Base-by-base conservation (phyloP, 768 basidiomycete species). In the Daedaleopsis nitida region DNA sequence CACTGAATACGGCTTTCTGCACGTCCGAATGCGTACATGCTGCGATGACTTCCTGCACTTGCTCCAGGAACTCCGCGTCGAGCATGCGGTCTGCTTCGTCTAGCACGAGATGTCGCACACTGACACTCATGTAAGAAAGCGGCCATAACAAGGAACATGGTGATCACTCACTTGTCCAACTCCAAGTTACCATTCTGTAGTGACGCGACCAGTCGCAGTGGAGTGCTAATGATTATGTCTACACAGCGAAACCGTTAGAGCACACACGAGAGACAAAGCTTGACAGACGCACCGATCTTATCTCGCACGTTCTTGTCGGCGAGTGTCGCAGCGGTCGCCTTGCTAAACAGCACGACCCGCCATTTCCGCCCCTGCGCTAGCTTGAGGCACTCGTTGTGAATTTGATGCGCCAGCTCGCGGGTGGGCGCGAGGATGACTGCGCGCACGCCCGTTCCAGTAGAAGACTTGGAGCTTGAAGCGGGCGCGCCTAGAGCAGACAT, bases 151-250 rank as follows among this genome's bases (percentile, higher is more conserved):
- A 35, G 12, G 23, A 66, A 16, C 17, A 17, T 23, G 45, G 17
- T 10, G 23, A 19, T 17, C 11, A 77, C 86, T 65, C 67, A 95
- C 94, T 92, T 93, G 67, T 83, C 75, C 24, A 95, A 73, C 53
- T 86, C 84, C 39, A 96, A 68, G 23, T 77, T 78, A 0, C 86
- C 85, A 11, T 85, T 79, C 66, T 89, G 88, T 16, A 98, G 73
- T 0, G 95, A 85, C 42, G 90, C 83, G 47, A 98, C 89, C 32
- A 99, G 77, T 50, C 95, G 86, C 51, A 98, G 79, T 0, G 97
- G 97, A 1, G 97, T 99, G 63, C 92, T 90, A 62, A 99, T 88
- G 58, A 99, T 83, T 61, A 98, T 81, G 69, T 99, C 97, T 93
- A 56, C 23, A 64, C 39, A 1, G 17, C 17, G 24, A 52, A 55